Base-by-base conservation (phyloP, 1,284 basidiomycete genomes). In the Tylopilus sp. region DNA sequence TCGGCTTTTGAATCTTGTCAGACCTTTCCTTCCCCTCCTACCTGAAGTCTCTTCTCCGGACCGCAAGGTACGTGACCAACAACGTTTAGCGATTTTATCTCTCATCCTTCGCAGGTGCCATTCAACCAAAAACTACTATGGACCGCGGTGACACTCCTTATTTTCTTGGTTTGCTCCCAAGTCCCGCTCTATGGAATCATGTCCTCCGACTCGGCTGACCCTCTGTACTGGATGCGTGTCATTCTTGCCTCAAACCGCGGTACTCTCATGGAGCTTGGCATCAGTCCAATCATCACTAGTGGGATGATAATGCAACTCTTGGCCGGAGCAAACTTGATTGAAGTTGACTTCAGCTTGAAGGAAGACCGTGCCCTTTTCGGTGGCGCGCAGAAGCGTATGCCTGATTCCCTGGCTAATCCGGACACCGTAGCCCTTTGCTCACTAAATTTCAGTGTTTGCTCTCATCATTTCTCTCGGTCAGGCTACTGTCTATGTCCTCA, bases 221-320 rank as follows among this genome's bases (percentile, higher is more conserved):
- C 97, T 12, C 84, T 99, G 43, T 98, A 96, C 78, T 99, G 96
- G 96, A 94, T 98, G 86, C 89, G 96, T 74, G 95, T 95, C 73
- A 98, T 99, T 73, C 83, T 98, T 53, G 96, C 97, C 30, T 97
- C 93, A 10, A 99, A 98, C 76, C 83, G 97, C 57, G 96, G 96
- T 59, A 99, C 96, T 1, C 86, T 99, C 54, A 99, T 98, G 96
- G 96, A 99, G 74, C 84, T 99, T 53, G 96, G 97, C 61, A 98
- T 98, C 64, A 95, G 87, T 40, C 96, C 97, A 49, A 97, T 98
- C 68, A 86, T 99, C 65, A 99, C 96, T 12, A 90, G 86, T 37
- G 96, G 96, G 62, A 99, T 98, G 96, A 98, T 98, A 74, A 98
- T 99, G 92, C 96, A 99, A 73, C 85, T 99, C 43, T 81, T 99